Evolutionary conservation across 345 rosid genomes (phyloP).

Genomic region (Erysimum cheiranthoides): DNA sequence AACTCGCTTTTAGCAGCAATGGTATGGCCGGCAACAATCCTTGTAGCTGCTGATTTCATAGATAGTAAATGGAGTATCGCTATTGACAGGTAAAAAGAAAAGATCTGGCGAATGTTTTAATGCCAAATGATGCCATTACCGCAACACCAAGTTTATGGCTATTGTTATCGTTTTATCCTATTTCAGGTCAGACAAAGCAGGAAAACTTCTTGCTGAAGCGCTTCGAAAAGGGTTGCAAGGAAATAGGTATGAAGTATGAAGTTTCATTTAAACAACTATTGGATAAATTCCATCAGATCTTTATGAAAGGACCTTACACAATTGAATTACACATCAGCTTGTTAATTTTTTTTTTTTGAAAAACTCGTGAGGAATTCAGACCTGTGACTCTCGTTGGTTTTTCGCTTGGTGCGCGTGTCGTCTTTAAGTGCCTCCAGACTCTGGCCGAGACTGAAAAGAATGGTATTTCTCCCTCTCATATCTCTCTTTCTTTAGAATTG

Average conservation of each 20-base stretch:
- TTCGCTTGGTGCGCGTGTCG: slow-evolving; percentile 93
- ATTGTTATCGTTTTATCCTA: slow-evolving; percentile 21
- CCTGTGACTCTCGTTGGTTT: slow-evolving; percentile 94
- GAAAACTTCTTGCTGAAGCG: slow-evolving; percentile 90
- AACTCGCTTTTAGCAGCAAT: slow-evolving; percentile 75
- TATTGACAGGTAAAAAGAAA: slow-evolving; percentile 64
- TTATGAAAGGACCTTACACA: not conserved
- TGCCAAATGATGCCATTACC: slow-evolving; percentile 1
- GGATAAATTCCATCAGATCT: not conserved
- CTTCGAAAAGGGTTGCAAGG: slow-evolving; percentile 89
- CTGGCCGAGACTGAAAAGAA: slow-evolving; percentile 74
- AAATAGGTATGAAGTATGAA: slow-evolving; percentile 74
- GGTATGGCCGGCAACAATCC: slow-evolving; percentile 86
- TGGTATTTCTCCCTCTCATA: slow-evolving; percentile 50
- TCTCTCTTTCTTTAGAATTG: not conserved
- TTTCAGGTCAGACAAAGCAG: slow-evolving; percentile 90
- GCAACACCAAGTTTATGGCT: not conserved
- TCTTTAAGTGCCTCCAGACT: slow-evolving; percentile 88
- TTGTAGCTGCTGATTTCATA: slow-evolving; percentile 80
- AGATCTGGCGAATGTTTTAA: not conserved
- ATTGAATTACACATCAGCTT: not conserved
- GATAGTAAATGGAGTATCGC: slow-evolving; percentile 94
- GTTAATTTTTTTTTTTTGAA: not conserved
- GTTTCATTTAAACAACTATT: slow-evolving; percentile 1
- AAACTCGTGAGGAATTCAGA: slow-evolving; percentile 69